Percentiles rank a stretch among this genome's conserved stretches.
Evolutionary conservation across 805 yeast species (phyloP).

Genomic region (Saccharomycopsis sp.): DNA sequence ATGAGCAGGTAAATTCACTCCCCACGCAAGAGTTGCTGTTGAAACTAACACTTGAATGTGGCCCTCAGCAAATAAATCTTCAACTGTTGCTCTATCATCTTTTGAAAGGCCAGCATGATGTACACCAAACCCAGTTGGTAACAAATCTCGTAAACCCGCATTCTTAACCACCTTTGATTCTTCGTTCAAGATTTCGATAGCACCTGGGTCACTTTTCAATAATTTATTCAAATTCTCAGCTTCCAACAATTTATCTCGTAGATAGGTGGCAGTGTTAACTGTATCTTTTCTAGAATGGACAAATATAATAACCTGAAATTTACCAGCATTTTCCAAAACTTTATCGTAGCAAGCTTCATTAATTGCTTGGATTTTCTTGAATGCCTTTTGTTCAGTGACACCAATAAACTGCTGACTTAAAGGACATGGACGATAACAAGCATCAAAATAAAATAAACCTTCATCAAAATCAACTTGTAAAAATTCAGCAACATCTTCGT

Average conservation of each 20-base stretch:
- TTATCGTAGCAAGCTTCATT: slow-evolving; percentile 87
- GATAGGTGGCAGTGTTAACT: slow-evolving; percentile 68
- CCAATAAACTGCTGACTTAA: slow-evolving; percentile 84
- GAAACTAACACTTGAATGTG: slow-evolving; percentile 77
- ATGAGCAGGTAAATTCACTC: slow-evolving; percentile 93
- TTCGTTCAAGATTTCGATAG: slow-evolving; percentile 51
- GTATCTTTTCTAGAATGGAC: slow-evolving; percentile 96
- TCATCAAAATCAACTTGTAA: slow-evolving; percentile 51
- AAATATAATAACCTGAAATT: slow-evolving; percentile 79
- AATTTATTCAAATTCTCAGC: slow-evolving; percentile 42
- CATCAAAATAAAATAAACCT: slow-evolving; percentile 76
- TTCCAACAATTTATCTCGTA: slow-evolving; percentile 55
- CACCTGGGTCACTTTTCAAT: slow-evolving; percentile 46
- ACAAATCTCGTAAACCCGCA: slow-evolving; percentile 46
- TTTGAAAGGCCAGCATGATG: slow-evolving; percentile 87
- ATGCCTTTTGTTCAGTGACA: slow-evolving; percentile 72
- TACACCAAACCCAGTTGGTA: slow-evolving; percentile 73
- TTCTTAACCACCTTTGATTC: slow-evolving; percentile 56
- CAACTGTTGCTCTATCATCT: slow-evolving; percentile 68
- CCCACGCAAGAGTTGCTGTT: slow-evolving; percentile 95
- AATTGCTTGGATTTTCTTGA: slow-evolving; percentile 74
- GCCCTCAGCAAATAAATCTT: slow-evolving; percentile 85
- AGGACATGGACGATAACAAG: slow-evolving; percentile 88
- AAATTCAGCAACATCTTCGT: slow-evolving; percentile 72
- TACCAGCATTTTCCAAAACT: slow-evolving; percentile 53